Evolutionary conservation across 768 basidiomycete species (phyloP).

Genomic region (Mycena rebaudengoi): DNA sequence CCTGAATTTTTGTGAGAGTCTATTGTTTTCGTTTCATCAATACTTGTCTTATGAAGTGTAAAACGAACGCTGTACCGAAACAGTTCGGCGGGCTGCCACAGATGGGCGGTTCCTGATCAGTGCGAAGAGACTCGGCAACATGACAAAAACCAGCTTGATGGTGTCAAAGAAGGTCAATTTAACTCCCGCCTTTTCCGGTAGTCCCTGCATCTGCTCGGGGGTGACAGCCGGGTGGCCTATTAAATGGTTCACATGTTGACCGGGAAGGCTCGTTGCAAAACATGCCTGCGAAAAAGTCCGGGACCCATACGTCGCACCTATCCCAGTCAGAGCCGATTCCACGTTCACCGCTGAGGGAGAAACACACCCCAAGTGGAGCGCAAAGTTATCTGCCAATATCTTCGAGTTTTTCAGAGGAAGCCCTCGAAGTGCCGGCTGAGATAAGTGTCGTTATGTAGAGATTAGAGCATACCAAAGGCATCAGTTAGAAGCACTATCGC

Average conservation of each 20-base stretch:
- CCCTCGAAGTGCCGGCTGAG: too few relatives aligned
- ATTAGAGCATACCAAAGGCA: constrained; percentile 46
- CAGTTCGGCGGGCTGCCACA: constrained; percentile 40
- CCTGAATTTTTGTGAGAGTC: constrained; percentile 45
- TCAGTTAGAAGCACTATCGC: constrained; percentile 53
- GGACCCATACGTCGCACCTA: constrained; percentile 69
- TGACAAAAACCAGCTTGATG: constrained; percentile 34
- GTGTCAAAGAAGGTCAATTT: constrained; percentile 38
- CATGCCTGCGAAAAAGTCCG: constrained; percentile 61
- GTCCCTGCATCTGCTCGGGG: background rate
- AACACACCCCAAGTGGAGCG: constrained; percentile 42
- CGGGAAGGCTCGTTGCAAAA: background rate
- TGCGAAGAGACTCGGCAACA: constrained; percentile 36
- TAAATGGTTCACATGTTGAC: background rate
- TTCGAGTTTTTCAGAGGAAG: constrained; percentile 43
- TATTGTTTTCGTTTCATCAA: constrained; percentile 19
- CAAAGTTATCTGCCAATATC: constrained; percentile 51
- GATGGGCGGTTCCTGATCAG: constrained; percentile 43
- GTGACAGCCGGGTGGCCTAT: constrained; percentile 23
- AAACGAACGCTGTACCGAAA: constrained; percentile 37
- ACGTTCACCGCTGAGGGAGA: too few relatives aligned
- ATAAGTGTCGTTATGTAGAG: too few relatives aligned
- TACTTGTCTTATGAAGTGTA: background rate
- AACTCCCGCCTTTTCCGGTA: constrained; percentile 44
- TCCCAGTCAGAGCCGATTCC: too few relatives aligned